phyloP scores from a whole-genome alignment of 1,139 yeast genomes.

The Nakaseomyces kungkrabaensis region DNA sequence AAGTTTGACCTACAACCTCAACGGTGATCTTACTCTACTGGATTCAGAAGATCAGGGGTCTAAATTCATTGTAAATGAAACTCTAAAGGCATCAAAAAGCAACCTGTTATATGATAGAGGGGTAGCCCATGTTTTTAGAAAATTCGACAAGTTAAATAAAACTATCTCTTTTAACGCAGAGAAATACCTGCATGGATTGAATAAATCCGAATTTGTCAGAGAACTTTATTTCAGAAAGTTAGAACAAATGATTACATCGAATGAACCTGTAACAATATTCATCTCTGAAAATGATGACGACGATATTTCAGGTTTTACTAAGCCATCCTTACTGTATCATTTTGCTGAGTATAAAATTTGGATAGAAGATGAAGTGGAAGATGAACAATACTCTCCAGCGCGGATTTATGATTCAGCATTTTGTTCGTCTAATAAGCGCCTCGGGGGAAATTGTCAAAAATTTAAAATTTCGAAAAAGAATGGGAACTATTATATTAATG shows the following conservation, averaged over 20 bases:
- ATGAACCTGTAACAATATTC: slow-evolving; percentile 50
- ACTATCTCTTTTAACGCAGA: slow-evolving; percentile 50
- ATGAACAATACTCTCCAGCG: slow-evolving; percentile 7
- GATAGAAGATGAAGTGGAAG: slow-evolving; percentile 17
- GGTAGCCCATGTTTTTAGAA: slow-evolving; percentile 47
- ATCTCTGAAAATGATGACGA: slow-evolving; percentile 34
- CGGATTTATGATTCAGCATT: slow-evolving; percentile 39
- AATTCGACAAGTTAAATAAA: slow-evolving; percentile 31
- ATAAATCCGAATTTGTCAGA: slow-evolving; percentile 54
- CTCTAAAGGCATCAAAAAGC: slow-evolving; percentile 12
- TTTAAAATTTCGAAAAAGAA: slow-evolving; percentile 34
- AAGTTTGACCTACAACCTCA: neutral
- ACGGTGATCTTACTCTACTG: neutral
- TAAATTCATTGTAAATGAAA: slow-evolving; percentile 14
- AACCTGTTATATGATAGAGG: slow-evolving; percentile 50
- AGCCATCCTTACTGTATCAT: slow-evolving; percentile 50
- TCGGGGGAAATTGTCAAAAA: slow-evolving; percentile 41
- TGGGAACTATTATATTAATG: slow-evolving; percentile 37
- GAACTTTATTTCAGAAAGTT: slow-evolving; percentile 62
- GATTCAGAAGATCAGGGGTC: neutral
- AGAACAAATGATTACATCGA: slow-evolving; percentile 42
- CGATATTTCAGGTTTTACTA: slow-evolving; percentile 32
- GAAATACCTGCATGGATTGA: slow-evolving; percentile 63
- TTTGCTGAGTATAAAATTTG: slow-evolving; percentile 44
- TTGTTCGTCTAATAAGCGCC: slow-evolving; percentile 32